A percentile compares a stretch with the other conserved stretches of the same genome.
Conservation (phyloP, 306 rosid genomes). For the Quercus rubra region DNA sequence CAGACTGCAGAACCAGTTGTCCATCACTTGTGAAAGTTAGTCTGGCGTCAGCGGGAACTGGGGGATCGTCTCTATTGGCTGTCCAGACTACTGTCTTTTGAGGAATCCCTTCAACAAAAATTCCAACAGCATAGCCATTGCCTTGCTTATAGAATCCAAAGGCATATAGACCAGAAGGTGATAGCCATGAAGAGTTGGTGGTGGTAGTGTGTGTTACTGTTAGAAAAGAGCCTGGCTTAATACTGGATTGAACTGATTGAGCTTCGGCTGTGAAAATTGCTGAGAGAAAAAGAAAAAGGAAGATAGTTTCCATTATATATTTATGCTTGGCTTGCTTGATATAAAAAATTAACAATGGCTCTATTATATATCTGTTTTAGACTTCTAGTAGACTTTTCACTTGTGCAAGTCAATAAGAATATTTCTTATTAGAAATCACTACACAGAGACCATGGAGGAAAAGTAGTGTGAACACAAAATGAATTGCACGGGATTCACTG, state of each 20-base stretch:
- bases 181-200: slow-evolving; percentile 21
- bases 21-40: slow-evolving; percentile 19
- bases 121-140: slow-evolving; percentile 19
- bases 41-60: slow-evolving; percentile 6
- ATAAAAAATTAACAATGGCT: too few relatives aligned
- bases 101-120: slow-evolving; percentile 16
- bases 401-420: too few relatives aligned
- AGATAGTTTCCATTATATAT: too few relatives aligned
- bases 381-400: too few relatives aligned
- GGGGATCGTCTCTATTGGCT: slow-evolving; percentile 13
- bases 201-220: neutral
- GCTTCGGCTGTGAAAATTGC: neutral
- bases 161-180: slow-evolving; percentile 32
- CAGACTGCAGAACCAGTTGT: slow-evolving; percentile 4
- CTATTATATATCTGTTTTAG: too few relatives aligned
- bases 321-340: too few relatives aligned
- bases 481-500: too few relatives aligned
- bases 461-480: too few relatives aligned
- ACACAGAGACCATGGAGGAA: too few relatives aligned
- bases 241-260: neutral
- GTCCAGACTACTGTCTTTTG: slow-evolving; percentile 32
- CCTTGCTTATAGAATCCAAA: slow-evolving; percentile 27
- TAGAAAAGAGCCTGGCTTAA: slow-evolving; percentile 4
- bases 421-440: too few relatives aligned
- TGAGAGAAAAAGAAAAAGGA: too few relatives aligned